Base-by-base conservation (phyloP, 345 rosid genomes). In the Adansonia digitata region DNA sequence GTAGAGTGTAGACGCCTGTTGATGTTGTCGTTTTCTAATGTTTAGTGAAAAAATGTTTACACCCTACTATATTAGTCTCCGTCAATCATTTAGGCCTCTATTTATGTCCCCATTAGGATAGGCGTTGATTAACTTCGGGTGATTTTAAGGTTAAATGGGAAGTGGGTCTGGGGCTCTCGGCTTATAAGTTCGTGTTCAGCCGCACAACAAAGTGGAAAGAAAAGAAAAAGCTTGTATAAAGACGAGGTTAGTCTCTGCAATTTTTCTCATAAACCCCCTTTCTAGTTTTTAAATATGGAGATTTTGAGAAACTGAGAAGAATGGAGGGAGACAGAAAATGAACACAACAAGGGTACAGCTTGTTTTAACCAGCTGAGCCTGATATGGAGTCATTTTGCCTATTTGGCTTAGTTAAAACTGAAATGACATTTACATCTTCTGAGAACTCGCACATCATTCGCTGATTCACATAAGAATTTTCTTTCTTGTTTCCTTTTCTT, bases 81-180 rank as follows among this genome's bases (percentile, higher is more conserved):
- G 55, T 45, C 73, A 48, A 27, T 69, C 42, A 29, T 27, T 49
- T 48, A 15, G 5, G 45, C 24, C 27, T 46, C 27, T 7, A 26
- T 29, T 46, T 48, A 29, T 69, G 56, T 15, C 43, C 27, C 14
- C n/a, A 11, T 35, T n/a, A n/a, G n/a, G n/a, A n/a, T n/a, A n/a
- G 48, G 62, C 74, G 5, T 20, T 35, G 31, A 12, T 53, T 37
- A 53, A 14, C 63, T 37, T 37, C 63, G 37, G 63, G 7, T 53
- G 63, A 12, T 0, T 53, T 22, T 22, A 71, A 71, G 46, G 74
- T 22, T 53, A 37, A 37, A 71, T 34, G 45, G 64, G 48, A 53
- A 26, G 26, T 43, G 75, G 43, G 68, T 73, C 14, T 68, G 26
- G 27, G 75, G 43, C 56, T 73, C 14, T 68, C 29, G 13, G 59